These are phyloP conservation scores for baker's yeast (Saccharomyces cerevisiae) DNA, from an alignment of 805 yeast genomes.

Conservation along the genomic window DNA sequence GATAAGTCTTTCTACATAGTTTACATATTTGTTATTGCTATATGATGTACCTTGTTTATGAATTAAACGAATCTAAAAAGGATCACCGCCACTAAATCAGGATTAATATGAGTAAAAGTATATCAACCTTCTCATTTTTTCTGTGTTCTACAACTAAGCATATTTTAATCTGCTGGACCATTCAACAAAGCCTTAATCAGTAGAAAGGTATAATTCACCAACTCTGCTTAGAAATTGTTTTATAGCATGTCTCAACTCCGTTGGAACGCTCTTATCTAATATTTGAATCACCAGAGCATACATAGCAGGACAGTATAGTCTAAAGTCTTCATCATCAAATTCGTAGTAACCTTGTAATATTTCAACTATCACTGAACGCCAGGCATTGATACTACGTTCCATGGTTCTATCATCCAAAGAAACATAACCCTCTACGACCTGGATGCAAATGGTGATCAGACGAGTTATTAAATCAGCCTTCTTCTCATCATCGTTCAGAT, in stretches of 20 bases:
- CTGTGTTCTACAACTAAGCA: not conserved
- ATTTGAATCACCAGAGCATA: constrained; percentile 52
- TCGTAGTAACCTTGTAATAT: constrained; percentile 75
- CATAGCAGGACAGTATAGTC: constrained; percentile 47
- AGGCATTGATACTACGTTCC: constrained; percentile 71
- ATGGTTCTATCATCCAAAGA: constrained; percentile 64
- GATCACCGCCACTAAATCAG: not conserved
- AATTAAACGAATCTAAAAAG: not conserved
- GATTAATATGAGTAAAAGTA: not conserved
- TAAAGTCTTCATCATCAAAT: constrained; percentile 67
- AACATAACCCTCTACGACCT: constrained; percentile 62
- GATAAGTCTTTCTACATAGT: not conserved
- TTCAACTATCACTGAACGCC: constrained; percentile 90
- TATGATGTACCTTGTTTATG: not conserved
- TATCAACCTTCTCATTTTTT: not conserved
- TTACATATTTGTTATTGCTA: not conserved
- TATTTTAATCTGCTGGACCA: not conserved
- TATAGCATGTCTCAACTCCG: constrained; percentile 54
- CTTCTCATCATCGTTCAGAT: constrained; percentile 43
- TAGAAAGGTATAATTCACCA: constrained; percentile 39
- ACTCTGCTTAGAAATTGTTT: constrained; percentile 50
- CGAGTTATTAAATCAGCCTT: constrained; percentile 35
- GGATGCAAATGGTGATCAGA: constrained; percentile 59
- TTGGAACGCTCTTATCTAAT: constrained; percentile 51
- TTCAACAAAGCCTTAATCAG: not conserved